A percentile compares a stretch with the other conserved stretches of the same genome.
Evolutionary conservation across 352 stramenopile species (phyloP).

Genomic region (Globisporangium alternatum): DNA sequence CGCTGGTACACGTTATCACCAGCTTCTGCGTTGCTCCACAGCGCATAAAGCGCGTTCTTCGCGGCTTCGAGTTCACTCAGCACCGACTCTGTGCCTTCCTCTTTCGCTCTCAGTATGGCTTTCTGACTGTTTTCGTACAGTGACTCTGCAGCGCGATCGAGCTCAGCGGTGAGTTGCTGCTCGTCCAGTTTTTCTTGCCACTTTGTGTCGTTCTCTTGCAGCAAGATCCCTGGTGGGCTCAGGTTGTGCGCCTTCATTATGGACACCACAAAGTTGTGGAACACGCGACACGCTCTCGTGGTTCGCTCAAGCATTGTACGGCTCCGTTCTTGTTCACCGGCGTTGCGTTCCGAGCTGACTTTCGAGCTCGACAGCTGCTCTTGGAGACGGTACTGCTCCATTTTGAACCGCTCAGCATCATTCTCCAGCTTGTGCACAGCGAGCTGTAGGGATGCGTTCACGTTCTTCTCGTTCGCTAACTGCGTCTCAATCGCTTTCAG

Average conservation of each 20-base stretch:
- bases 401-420: constrained; percentile 23
- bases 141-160: constrained; percentile 22
- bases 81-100: constrained; percentile 28
- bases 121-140: constrained; percentile 27
- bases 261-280: constrained; percentile 31
- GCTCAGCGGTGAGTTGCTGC: constrained; percentile 34
- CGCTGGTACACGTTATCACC: constrained; percentile 35
- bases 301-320: constrained; percentile 22
- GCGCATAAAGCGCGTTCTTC: constrained; percentile 38
- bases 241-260: constrained; percentile 17
- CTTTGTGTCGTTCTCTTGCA: constrained; percentile 14
- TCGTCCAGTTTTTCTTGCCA: constrained; percentile 22
- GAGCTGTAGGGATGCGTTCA: constrained; percentile 28
- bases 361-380: constrained; percentile 37
- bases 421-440: constrained; percentile 38
- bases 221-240: constrained; percentile 10
- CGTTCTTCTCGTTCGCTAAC: constrained; percentile 22
- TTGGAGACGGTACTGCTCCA: constrained; percentile 40
- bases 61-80: constrained; percentile 45
- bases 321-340: constrained; percentile 20
- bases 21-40: constrained; percentile 14
- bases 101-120: constrained; percentile 28
- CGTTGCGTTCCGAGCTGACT: constrained; percentile 23
- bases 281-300: constrained; percentile 25
- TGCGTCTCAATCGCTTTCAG: constrained; percentile 30